Conservation (phyloP, 164 flowering plant species). For the grape (Vitis vinifera) region ASM3070453v1 NC_081820.1:17373501-17374000, state of each 20-base stretch:
- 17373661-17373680: slow-evolving; percentile 77
- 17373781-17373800: slow-evolving; percentile 84
- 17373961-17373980: slow-evolving; percentile 50
- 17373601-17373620: slow-evolving; percentile 54
- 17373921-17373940: slow-evolving; percentile 55
- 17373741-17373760: slow-evolving; percentile 80
- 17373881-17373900: slow-evolving; percentile 68
- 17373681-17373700: slow-evolving; percentile 83
- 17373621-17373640: slow-evolving; percentile 79
- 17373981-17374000: slow-evolving; percentile 43
- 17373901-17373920: slow-evolving; percentile 50
- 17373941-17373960: slow-evolving; percentile 72
- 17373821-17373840: slow-evolving; percentile 56
- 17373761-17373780: slow-evolving; percentile 39
- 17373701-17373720: slow-evolving; percentile 74
- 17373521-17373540: slow-evolving; percentile 90
- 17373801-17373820: slow-evolving; percentile 63
- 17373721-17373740: slow-evolving; percentile 72
- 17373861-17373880: slow-evolving; percentile 43
- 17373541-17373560: slow-evolving; percentile 49
- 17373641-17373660: slow-evolving; percentile 82
- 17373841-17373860: slow-evolving; percentile 64
- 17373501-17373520: slow-evolving; percentile 89
- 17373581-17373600: slow-evolving; percentile 79
- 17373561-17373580: slow-evolving; percentile 60